Conservation (phyloP, 2,329 filamentous ascomycete species). For the Chaetothyriales sp. region DNA sequence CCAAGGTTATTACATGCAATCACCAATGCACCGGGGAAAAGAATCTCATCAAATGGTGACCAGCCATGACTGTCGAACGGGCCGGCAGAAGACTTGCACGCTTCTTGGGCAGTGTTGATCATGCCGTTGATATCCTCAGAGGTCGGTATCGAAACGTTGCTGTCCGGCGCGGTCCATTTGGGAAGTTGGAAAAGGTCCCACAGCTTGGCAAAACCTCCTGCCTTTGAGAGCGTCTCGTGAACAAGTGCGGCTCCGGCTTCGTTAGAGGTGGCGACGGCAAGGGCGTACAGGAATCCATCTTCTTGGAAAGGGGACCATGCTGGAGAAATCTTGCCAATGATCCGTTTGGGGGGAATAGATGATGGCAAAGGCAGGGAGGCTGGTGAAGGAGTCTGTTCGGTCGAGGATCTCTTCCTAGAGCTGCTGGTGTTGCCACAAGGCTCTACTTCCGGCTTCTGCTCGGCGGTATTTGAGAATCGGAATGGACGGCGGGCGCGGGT, state of each 20-base stretch:
- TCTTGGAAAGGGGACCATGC: constrained; percentile 7
- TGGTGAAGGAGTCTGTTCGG: constrained; percentile 7
- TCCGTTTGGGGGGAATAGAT: not conserved
- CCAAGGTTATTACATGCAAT: not conserved
- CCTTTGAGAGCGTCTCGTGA: not conserved
- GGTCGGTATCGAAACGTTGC: constrained; percentile 1
- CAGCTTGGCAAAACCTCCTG: constrained; percentile 4
- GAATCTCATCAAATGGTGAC: not conserved
- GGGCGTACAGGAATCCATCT: constrained; percentile 3
- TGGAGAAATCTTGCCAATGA: not conserved
- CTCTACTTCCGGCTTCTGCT: not conserved
- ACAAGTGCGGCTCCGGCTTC: not conserved
- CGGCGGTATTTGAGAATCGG: not conserved
- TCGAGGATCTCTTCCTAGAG: not conserved
- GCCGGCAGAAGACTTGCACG: not conserved
- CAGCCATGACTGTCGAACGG: not conserved
- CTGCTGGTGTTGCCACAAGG: not conserved
- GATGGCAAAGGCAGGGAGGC: constrained; percentile 4
- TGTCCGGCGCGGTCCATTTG: constrained; percentile 1
- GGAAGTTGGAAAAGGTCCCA: constrained; percentile 5
- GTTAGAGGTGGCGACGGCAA: not conserved
- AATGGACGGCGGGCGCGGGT: not conserved
- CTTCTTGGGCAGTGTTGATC: constrained; percentile 1
- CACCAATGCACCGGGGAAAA: not conserved
- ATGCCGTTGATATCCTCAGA: constrained; percentile 3